These are phyloP conservation scores for Lachnellula suecica DNA, from an alignment of 2,329 filamentous ascomycete genomes.

Conservation along the genomic window DNA sequence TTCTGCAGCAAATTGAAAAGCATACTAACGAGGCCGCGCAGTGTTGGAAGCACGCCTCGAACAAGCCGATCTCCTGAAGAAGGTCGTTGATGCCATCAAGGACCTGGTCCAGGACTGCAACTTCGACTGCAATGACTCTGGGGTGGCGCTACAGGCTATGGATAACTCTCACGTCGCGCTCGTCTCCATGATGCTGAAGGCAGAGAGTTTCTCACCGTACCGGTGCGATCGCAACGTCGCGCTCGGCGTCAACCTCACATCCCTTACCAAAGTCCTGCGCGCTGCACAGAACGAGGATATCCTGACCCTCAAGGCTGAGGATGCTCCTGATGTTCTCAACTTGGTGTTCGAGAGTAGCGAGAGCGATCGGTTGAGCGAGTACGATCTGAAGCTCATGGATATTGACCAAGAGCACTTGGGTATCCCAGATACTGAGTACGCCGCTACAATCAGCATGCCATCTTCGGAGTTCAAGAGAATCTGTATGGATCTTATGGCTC, in stretches of 20 bases:
- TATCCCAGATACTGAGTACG: slow-evolving; percentile 98
- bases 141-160: slow-evolving; percentile 98
- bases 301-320: slow-evolving; percentile 95
- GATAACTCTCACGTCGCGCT: slow-evolving; percentile 99
- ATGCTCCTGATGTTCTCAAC: slow-evolving; percentile 93
- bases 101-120: slow-evolving; percentile 99
- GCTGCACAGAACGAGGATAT: slow-evolving; percentile 93
- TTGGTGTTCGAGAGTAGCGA: slow-evolving; percentile 89
- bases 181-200: slow-evolving; percentile 97
- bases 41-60: slow-evolving; percentile 97
- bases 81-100: slow-evolving; percentile 99
- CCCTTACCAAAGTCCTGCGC: slow-evolving; percentile 94
- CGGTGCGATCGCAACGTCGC: slow-evolving; percentile 99
- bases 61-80: slow-evolving; percentile 92
- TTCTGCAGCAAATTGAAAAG: neutral
- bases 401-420: slow-evolving; percentile 99
- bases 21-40: slow-evolving; percentile 7
- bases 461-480: slow-evolving; percentile 90
- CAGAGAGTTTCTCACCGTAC: slow-evolving; percentile 90
- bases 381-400: slow-evolving; percentile 99
- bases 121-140: slow-evolving; percentile 99
- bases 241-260: slow-evolving; percentile 93
- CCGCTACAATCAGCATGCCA: slow-evolving; percentile 87
- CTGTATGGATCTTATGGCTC: slow-evolving; percentile 83
- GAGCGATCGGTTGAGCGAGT: slow-evolving; percentile 92